Evolutionary conservation across 495 filamentous ascomycete genomes (phyloP).

Genomic region (Penicillium flavigenum): DNA sequence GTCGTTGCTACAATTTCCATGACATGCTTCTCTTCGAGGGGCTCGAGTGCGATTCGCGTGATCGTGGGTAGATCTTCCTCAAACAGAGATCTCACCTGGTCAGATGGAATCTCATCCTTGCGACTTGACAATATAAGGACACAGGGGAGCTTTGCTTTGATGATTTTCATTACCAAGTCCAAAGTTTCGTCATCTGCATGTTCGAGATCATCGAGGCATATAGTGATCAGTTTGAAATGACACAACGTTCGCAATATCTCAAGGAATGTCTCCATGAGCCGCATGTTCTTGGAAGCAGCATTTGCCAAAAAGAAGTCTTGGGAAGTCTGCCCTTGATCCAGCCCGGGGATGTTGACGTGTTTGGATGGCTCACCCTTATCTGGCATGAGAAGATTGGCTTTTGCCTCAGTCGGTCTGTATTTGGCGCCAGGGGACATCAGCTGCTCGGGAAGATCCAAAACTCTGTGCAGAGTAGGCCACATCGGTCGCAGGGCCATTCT

Average conservation of each 20-base stretch:
- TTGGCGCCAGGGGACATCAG: slow-evolving; percentile 53
- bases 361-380: slow-evolving; percentile 38
- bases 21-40: slow-evolving; percentile 72
- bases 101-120: slow-evolving; percentile 42
- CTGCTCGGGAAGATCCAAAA: slow-evolving; percentile 78
- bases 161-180: slow-evolving; percentile 73
- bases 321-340: slow-evolving; percentile 52
- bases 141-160: slow-evolving; percentile 70
- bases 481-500: slow-evolving; percentile 70
- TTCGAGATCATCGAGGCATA: slow-evolving; percentile 83
- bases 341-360: slow-evolving; percentile 33
- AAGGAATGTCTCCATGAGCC: slow-evolving; percentile 78
- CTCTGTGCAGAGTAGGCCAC: slow-evolving; percentile 74
- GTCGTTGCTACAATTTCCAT: slow-evolving; percentile 74
- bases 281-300: slow-evolving; percentile 68
- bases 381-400: slow-evolving; percentile 29
- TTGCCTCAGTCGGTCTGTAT: slow-evolving; percentile 35
- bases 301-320: slow-evolving; percentile 71
- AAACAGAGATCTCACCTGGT: slow-evolving; percentile 42
- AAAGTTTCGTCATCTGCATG: slow-evolving; percentile 83
- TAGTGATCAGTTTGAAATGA: slow-evolving; percentile 73
- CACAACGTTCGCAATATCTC: slow-evolving; percentile 80
- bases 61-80: slow-evolving; percentile 46
- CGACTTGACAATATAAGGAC: slow-evolving; percentile 64
- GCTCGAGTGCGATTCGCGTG: slow-evolving; percentile 63